Conservation (phyloP, 2,329 filamentous ascomycete genomes). For the Tolypocladium ophioglossoides region DNA sequence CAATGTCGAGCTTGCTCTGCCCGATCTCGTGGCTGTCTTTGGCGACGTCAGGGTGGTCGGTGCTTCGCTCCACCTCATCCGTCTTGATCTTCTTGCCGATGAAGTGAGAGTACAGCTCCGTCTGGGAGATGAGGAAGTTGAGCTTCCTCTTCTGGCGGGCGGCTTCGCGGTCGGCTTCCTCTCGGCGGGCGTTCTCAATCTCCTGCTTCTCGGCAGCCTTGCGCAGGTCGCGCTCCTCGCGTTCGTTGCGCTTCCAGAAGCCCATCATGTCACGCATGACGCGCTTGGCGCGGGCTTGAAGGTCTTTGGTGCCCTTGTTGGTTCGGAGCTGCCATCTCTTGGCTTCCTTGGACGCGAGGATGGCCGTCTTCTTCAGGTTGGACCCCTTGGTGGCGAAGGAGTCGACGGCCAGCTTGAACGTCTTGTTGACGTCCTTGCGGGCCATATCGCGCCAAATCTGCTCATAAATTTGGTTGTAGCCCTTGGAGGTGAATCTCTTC, state of each 20-base stretch:
- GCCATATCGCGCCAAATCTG: conserved; percentile 95
- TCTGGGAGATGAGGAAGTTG: conserved; percentile 98
- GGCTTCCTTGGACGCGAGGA: conserved; percentile 92
- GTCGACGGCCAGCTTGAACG: conserved; percentile 76
- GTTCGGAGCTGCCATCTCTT: conserved; percentile 95
- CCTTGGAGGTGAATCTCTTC: conserved; percentile 72
- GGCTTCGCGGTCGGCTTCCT: conserved; percentile 93
- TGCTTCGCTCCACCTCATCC: conserved; percentile 83
- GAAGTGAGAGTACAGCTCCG: conserved; percentile 97
- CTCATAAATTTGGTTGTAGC: conserved; percentile 93
- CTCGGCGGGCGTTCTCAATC: conserved; percentile 90
- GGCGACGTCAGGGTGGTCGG: conserved; percentile 66
- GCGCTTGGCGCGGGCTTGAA: conserved; percentile 90
- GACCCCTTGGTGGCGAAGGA: conserved; percentile 81
- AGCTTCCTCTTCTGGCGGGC: conserved; percentile 97
- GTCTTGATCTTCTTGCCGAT: conserved; percentile 99
- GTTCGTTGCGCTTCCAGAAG: conserved; percentile 98
- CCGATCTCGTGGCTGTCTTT: conserved; percentile 33
- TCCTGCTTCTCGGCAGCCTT: conserved; percentile 94
- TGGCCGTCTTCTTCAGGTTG: conserved; percentile 96
- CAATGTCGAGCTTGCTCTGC: conserved; percentile 36
- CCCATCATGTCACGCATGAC: conserved; percentile 99
- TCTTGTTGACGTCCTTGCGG: conserved; percentile 86
- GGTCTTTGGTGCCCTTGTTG: conserved; percentile 97
- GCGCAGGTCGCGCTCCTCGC: conserved; percentile 87